phyloP scores from a whole-genome alignment of 139 green algal species.

The Microglena sp. region DNA sequence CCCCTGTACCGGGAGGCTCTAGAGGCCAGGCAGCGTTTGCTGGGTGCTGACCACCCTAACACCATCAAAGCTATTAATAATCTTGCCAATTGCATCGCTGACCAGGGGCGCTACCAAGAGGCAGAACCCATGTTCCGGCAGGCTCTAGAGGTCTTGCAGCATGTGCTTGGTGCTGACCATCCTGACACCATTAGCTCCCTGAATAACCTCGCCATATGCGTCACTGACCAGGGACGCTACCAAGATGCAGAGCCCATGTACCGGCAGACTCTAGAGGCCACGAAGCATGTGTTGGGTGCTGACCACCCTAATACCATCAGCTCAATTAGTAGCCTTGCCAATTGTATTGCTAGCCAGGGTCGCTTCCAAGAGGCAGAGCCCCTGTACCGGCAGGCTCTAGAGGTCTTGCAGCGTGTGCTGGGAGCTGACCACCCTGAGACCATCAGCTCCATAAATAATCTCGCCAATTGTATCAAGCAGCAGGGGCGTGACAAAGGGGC shows the following conservation, averaged over 20 bases:
- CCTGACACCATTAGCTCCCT: conserved; percentile 8
- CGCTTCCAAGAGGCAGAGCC: conserved; percentile 9
- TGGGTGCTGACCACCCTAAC: conserved; percentile 1
- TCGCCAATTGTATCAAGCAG: background rate
- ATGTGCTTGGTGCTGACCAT: conserved; percentile 11
- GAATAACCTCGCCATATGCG: background rate
- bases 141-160: conserved; percentile 8
- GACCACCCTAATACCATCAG: too few species aligned
- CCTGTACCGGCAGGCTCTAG: conserved; percentile 8
- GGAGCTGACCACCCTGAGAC: conserved; percentile 10
- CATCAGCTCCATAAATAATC: background rate
- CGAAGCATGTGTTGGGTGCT: too few species aligned
- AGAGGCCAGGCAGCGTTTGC: conserved; percentile 10
- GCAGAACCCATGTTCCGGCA: conserved; percentile 11
- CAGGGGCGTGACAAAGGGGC: background rate
- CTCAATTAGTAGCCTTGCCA: conserved; percentile 13
- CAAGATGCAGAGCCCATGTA: conserved; percentile 4
- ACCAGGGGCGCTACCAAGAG: background rate
- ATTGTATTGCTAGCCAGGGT: conserved; percentile 11
- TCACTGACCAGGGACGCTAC: background rate
- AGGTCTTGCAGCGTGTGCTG: background rate
- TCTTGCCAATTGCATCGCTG: background rate
- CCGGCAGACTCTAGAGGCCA: background rate
- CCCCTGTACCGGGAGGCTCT: conserved; percentile 14
- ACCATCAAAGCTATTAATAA: background rate